Percentiles rank a stretch among this genome's conserved stretches.
phyloP scores from a whole-genome alignment of 2,329 filamentous ascomycete species.

The Claviceps sp. region DNA sequence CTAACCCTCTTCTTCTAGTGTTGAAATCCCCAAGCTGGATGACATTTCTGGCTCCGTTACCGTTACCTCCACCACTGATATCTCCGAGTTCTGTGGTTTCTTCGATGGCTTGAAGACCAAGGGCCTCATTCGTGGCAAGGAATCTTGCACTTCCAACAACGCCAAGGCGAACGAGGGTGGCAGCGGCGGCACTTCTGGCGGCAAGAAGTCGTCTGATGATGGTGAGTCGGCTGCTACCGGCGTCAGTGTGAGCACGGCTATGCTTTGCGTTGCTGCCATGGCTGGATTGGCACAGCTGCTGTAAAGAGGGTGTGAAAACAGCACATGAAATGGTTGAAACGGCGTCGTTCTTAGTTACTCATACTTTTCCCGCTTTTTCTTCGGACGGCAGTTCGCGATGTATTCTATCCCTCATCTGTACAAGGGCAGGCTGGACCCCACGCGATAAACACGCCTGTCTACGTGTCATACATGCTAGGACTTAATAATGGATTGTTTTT shows the following conservation, averaged over 20 bases:
- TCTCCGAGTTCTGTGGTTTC: slow-evolving; percentile 41
- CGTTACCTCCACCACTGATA: slow-evolving; percentile 51
- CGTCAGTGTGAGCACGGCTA: slow-evolving; percentile 31
- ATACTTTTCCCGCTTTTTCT: slow-evolving; percentile 21
- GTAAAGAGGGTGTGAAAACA: slow-evolving; percentile 22
- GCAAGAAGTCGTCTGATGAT: slow-evolving; percentile 14
- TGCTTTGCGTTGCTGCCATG: slow-evolving; percentile 33
- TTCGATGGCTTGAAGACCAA: slow-evolving; percentile 27
- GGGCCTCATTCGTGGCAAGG: slow-evolving; percentile 28
- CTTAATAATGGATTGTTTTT: slow-evolving; percentile 32
- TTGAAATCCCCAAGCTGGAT: slow-evolving; percentile 52
- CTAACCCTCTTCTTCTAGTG: slow-evolving; percentile 31
- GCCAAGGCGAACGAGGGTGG: slow-evolving; percentile 36
- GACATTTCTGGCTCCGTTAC: slow-evolving; percentile 62
- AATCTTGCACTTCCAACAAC: slow-evolving; percentile 37
- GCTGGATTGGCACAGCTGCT: slow-evolving; percentile 37
- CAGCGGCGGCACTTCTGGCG: slow-evolving; percentile 17
- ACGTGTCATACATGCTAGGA: slow-evolving; percentile 22
- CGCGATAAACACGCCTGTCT: slow-evolving; percentile 8
- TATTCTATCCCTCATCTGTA: slow-evolving; percentile 17
- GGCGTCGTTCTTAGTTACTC: slow-evolving; percentile 23
- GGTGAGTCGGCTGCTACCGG: slow-evolving; percentile 31
- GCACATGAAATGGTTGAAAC: slow-evolving; percentile 18
- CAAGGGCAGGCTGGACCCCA: slow-evolving; percentile 12
- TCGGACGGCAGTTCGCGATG: slow-evolving; percentile 22